Evolutionary conservation across 371 early-diverging fungal genomes (phyloP).

Genomic region (Coemansia sp.): DNA sequence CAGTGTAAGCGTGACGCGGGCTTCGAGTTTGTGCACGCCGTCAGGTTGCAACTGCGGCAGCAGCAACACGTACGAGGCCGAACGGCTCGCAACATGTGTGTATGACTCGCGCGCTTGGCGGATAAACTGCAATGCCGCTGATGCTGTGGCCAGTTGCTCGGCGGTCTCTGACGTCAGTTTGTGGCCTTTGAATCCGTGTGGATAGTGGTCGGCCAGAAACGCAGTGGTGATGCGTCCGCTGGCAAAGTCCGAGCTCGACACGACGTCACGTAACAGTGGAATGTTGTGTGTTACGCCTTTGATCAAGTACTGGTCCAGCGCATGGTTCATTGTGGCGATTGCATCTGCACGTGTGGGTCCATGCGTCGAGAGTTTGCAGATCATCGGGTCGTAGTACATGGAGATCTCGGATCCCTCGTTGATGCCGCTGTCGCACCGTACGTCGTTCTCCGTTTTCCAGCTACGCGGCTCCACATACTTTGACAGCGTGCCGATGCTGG

Average conservation of each 20-base stretch:
- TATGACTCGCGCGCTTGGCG: slow-evolving; percentile 61
- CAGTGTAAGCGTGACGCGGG: slow-evolving; percentile 12
- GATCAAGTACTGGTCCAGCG: slow-evolving; percentile 84
- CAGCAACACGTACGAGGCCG: slow-evolving; percentile 5
- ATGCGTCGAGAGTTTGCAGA: slow-evolving; percentile 89
- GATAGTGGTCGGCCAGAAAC: slow-evolving; percentile 90
- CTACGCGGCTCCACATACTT: slow-evolving; percentile 65
- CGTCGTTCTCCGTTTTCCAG: slow-evolving; percentile 65
- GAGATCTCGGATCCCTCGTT: slow-evolving; percentile 86
- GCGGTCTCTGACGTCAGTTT: slow-evolving; percentile 53
- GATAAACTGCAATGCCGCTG: slow-evolving; percentile 69
- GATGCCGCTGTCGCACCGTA: slow-evolving; percentile 92
- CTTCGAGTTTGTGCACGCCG: slow-evolving; percentile 50
- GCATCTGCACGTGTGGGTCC: slow-evolving; percentile 87
- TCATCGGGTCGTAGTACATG: slow-evolving; percentile 97
- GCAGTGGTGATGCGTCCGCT: slow-evolving; percentile 82
- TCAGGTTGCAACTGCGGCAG: slow-evolving; percentile 51
- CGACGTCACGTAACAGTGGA: slow-evolving; percentile 85
- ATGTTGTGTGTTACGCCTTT: slow-evolving; percentile 94
- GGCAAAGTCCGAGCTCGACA: slow-evolving; percentile 73
- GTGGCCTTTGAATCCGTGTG: slow-evolving; percentile 84
- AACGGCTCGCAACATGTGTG: no score
- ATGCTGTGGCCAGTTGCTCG: slow-evolving; percentile 62
- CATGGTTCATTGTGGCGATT: slow-evolving; percentile 72
- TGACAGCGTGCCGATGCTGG: slow-evolving; percentile 96